phyloP scores from a whole-genome alignment of 148 eudicot species.

The Camellia sinensis region DNA sequence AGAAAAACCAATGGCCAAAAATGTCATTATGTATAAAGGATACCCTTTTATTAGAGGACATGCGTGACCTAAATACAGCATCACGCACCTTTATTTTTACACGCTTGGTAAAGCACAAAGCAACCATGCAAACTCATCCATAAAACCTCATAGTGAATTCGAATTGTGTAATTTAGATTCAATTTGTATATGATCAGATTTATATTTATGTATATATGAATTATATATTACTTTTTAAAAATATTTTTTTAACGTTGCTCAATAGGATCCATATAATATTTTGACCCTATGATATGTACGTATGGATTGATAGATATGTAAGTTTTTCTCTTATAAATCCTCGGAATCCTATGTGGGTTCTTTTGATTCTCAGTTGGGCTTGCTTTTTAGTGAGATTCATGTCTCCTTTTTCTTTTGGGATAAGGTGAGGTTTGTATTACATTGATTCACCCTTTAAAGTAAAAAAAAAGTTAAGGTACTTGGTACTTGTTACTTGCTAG shows the following conservation, averaged over 20 bases:
- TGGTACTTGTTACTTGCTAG: too few species aligned
- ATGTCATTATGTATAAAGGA: background rate
- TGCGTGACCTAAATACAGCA: too few species aligned
- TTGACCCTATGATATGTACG: background rate
- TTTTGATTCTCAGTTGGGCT: constrained; percentile 15
- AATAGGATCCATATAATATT: background rate
- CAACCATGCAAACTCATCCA: too few species aligned
- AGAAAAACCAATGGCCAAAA: background rate
- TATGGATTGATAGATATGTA: too few species aligned
- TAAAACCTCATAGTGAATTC: background rate
- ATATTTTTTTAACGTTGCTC: too few species aligned
- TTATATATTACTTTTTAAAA: too few species aligned
- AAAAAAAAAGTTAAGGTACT: background rate
- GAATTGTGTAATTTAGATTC: too few species aligned
- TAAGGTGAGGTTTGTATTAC: constrained; percentile 20
- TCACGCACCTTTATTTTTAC: too few species aligned
- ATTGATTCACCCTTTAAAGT: constrained; percentile 7
- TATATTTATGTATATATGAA: too few species aligned
- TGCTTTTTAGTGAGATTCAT: constrained; percentile 13
- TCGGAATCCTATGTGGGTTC: constrained; percentile 30
- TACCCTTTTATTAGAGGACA: too few species aligned
- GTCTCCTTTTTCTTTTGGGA: constrained; percentile 18
- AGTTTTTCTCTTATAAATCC: background rate
- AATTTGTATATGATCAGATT: too few species aligned
- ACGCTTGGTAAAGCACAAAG: too few species aligned